Evolutionary conservation across 768 basidiomycete genomes (phyloP).

Genomic region (Tylopilus sp.): DNA sequence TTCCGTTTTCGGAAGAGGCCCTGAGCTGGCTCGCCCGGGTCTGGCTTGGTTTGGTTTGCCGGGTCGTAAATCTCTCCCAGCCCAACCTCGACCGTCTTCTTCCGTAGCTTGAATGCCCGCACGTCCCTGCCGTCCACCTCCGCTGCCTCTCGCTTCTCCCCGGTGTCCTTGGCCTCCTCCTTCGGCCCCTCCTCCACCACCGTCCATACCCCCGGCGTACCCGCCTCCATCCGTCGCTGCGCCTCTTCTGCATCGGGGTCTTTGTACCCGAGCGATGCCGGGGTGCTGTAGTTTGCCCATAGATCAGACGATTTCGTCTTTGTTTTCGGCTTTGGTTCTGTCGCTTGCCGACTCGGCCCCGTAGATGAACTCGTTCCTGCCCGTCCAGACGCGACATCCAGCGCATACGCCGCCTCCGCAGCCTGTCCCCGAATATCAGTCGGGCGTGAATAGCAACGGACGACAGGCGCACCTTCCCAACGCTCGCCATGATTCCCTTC

Average conservation of each 20-base stretch:
- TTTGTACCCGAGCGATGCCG: conserved; percentile 73
- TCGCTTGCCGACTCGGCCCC: not conserved
- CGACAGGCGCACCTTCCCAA: conserved; percentile 61
- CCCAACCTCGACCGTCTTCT: conserved; percentile 55
- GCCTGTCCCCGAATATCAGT: conserved; percentile 43
- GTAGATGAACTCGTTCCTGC: conserved; percentile 31
- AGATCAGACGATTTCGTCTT: conserved; percentile 58
- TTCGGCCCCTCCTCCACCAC: conserved; percentile 38
- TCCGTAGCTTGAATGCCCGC: conserved; percentile 64
- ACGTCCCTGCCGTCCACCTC: conserved; percentile 49
- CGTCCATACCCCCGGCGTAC: conserved; percentile 77
- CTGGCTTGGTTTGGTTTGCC: conserved; percentile 54
- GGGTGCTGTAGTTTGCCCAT: conserved; percentile 85
- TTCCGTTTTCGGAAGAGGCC: conserved; percentile 23
- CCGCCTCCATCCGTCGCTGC: conserved; percentile 58
- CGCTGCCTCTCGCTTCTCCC: conserved; percentile 32
- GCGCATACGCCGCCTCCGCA: conserved; percentile 74
- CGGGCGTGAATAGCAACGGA: not conserved
- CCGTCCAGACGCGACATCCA: conserved; percentile 69
- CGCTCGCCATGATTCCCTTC: conserved; percentile 77
- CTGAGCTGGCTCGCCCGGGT: conserved; percentile 13
- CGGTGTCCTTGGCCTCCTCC: conserved; percentile 25
- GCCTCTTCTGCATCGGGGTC: conserved; percentile 78
- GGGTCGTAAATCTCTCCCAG: conserved; percentile 84
- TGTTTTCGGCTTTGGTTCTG: conserved; percentile 27